Base-by-base conservation (phyloP, 2,329 filamentous ascomycete genomes). In the Corniculantispora saksenae region DNA sequence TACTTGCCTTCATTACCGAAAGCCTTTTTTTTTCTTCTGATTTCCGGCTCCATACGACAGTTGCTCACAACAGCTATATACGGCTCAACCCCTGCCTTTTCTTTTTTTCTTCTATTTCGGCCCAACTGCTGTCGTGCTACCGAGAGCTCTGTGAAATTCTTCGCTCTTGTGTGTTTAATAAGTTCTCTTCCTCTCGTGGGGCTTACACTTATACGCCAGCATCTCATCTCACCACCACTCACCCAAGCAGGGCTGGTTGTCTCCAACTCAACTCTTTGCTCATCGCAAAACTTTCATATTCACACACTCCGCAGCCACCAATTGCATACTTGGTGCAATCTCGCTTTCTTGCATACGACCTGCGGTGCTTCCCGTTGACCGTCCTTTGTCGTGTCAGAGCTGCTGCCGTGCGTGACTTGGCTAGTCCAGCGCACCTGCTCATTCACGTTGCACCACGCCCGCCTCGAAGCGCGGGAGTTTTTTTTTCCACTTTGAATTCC, bases 261-360 rank as follows among this genome's bases (percentile, higher is more conserved):
- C 32, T 17, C 45, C 29, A 35, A 21, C 17, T 53, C 21, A 17
- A 25, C 23, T 43, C 21, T 64, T 43, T 51, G 17, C 54, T 59
- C 21, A 6, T 45, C 27, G 43, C 53, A 32, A 32, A 25, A 23
- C 32, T 61, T 35, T 6, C 32, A 35, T 54, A 53, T 53, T 53
- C 48, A 29, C 58, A 7, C 12, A 15, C 25, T 25, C 8, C 21
- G 27, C 50, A 27, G 12, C 38, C 3, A 9, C 29, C 23, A 29
- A 27, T 53, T 53, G 15, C 50, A 23, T 50, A 15, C 4, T 29
- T 38, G 45, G 45, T 58, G 54, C 61, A 64, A 57, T 64, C 23
- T 64, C 61, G 54, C 53, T 32, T 63, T 57, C 45, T 25, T 23
- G 54, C 61, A 64, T 64, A 64, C 61, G 54, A 64, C 29, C 45